A percentile compares a stretch with the other conserved stretches of the same genome.
phyloP scores from a whole-genome alignment of 345 rosid species.

The Salix koriyanagi region DNA sequence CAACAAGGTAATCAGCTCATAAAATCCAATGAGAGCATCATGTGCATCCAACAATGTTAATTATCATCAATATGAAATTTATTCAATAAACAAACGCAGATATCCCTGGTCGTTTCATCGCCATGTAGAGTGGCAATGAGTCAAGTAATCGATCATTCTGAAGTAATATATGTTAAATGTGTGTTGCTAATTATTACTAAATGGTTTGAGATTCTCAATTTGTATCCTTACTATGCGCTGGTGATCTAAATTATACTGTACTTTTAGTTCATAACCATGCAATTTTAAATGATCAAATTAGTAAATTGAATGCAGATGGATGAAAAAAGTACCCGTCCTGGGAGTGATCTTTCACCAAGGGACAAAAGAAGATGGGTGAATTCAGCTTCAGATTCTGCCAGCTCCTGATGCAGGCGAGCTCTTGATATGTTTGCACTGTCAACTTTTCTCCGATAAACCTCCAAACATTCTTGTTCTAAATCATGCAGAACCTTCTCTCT shows the following conservation, averaged over 20 bases:
- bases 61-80: not conserved
- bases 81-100: not conserved
- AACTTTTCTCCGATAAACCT: slow-evolving; percentile 90
- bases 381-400: slow-evolving; percentile 97
- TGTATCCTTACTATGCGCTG: not conserved
- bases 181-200: not conserved
- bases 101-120: not conserved
- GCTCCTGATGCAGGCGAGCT: slow-evolving; percentile 92
- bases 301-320: slow-evolving; percentile 11
- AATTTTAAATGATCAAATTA: slow-evolving; percentile 2
- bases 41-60: not conserved
- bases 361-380: slow-evolving; percentile 91
- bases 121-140: not conserved
- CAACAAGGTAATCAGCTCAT: not conserved
- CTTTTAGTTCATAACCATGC: not conserved
- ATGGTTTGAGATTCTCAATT: not conserved
- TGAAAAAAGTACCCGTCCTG: slow-evolving; percentile 70
- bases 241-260: not conserved
- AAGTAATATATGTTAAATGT: not conserved
- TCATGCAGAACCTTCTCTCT: slow-evolving; percentile 83
- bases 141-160: not conserved
- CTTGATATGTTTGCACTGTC: slow-evolving; percentile 89
- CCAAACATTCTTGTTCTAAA: slow-evolving; percentile 85
- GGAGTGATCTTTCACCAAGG: slow-evolving; percentile 90
- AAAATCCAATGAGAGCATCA: not conserved